Evolutionary conservation across 345 rosid genomes (phyloP), one percentile per base, ranked within the genome.

Genomic region (Moricandia arvensis): DNA sequence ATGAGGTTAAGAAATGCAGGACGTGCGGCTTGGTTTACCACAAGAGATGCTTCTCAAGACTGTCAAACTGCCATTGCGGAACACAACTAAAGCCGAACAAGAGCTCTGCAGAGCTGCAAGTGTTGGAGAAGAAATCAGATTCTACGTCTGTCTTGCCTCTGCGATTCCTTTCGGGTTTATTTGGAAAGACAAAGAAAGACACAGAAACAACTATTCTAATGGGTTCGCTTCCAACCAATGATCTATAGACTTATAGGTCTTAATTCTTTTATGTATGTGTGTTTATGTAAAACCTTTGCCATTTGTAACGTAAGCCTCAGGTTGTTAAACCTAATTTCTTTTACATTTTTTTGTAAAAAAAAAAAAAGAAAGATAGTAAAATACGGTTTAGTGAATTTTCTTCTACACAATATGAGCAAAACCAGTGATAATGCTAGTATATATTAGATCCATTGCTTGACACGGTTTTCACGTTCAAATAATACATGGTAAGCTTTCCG

Each of bases 201-300:
- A 66, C 65, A 16, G 90, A 85, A 79, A 87, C 80, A 13, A 84
- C 86, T 69, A 86, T 90, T 77, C 63, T 83, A 63, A 89, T 92
- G 97, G 89, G 90, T 81, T 89, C 97, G 47, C 71, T 91, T 76
- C 96, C 97, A 7, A 82, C 85, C 76, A 87, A 83, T 76, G 77
- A 86, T 68, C 73, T 88, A 60, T 47, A 47, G 15, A 47, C 53
- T 47, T 29, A 47, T 88, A 75, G 81, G 18, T 71, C 21, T 58
- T 58, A 43, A 64, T 64, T 77, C 26, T 77, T 75, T 61, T 29
- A 27, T 59, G 31, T 68, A 1, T 73, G 58, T 30, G 34, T 55
- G 41, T 61, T 16, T 24, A 43, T 55, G 71, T 73, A 68, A 68
- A 58, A 43, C 16, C 18, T 58, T 54, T 33, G 54, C 31, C 43